A percentile compares a stretch with the other conserved stretches of the same genome.
Conservation (phyloP, 345 rosid genomes). For the Garcia nutans region DNA sequence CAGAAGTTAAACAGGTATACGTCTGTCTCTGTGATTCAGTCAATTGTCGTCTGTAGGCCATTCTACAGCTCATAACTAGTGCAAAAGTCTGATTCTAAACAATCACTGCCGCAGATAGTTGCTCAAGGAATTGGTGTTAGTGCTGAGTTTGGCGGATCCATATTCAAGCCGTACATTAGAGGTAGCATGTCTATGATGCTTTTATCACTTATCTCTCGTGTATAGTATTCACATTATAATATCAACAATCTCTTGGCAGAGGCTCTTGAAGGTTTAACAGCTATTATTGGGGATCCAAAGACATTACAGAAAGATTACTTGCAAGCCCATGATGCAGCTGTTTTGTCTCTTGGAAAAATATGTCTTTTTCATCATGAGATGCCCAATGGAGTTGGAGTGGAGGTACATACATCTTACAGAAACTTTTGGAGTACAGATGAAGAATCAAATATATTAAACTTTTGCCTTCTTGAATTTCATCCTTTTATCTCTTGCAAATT, state of each 20-base stretch:
- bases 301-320: neutral
- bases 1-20: slow-evolving; percentile 11
- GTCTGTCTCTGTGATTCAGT: neutral
- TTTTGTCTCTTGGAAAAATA: slow-evolving; percentile 18
- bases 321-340: slow-evolving; percentile 14
- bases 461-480: neutral
- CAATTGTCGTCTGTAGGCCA: no score
- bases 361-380: neutral
- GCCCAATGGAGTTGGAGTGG: neutral
- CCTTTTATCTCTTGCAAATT: neutral
- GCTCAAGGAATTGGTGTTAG: neutral
- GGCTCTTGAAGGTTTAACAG: slow-evolving; percentile 7
- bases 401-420: neutral
- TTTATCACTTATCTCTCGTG: neutral
- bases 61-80: neutral
- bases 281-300: neutral
- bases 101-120: neutral
- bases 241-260: slow-evolving; percentile 2
- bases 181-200: slow-evolving; percentile 3
- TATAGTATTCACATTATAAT: no score
- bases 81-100: neutral
- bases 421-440: neutral
- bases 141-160: slow-evolving; percentile 20
- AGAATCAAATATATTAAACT: neutral
- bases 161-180: neutral